Percentiles rank a stretch among this genome's conserved stretches.
phyloP scores from a whole-genome alignment of 2,329 filamentous ascomycete species.

The Phaeoacremonium minimum region DNA sequence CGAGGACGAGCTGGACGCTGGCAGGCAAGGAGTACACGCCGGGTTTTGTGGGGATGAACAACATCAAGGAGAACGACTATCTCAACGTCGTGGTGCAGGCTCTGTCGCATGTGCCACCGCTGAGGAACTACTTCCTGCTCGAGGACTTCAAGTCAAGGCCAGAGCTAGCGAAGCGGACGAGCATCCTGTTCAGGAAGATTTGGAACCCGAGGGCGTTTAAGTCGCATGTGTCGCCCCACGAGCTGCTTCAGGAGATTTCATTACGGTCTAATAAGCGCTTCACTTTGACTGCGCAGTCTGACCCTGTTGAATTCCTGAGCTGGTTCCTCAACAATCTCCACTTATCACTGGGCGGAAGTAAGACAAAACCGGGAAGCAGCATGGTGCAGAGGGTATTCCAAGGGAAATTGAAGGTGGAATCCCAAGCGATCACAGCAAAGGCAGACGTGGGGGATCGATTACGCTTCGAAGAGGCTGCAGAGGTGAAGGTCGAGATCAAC shows the following conservation, averaged over 20 bases:
- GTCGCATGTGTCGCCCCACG: conserved; percentile 93
- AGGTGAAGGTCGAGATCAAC: conserved; percentile 70
- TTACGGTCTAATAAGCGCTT: conserved; percentile 89
- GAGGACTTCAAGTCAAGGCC: conserved; percentile 71
- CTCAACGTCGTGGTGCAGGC: conserved; percentile 93
- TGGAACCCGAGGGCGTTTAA: conserved; percentile 98
- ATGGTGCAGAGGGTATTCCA: conserved; percentile 94
- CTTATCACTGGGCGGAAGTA: conserved; percentile 83
- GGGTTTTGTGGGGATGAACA: conserved; percentile 98
- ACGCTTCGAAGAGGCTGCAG: conserved; percentile 86
- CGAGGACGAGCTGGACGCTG: conserved; percentile 68
- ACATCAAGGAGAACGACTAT: conserved; percentile 99
- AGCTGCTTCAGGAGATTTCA: conserved; percentile 91
- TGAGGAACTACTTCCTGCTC: conserved; percentile 88
- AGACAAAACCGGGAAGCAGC: conserved; percentile 76
- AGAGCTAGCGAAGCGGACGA: conserved; percentile 83
- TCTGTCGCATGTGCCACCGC: conserved; percentile 80
- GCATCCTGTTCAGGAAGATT: conserved; percentile 88
- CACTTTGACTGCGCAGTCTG: conserved; percentile 83
- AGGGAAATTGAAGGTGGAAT: conserved; percentile 86
- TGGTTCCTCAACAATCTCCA: conserved; percentile 98
- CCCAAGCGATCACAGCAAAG: conserved; percentile 87
- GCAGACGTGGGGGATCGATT: conserved; percentile 83
- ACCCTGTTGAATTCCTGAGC: conserved; percentile 92
- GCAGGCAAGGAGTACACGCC: conserved; percentile 82